Conservation (phyloP, 2,329 filamentous ascomycete genomes). For the Ascochyta pisi region DNA sequence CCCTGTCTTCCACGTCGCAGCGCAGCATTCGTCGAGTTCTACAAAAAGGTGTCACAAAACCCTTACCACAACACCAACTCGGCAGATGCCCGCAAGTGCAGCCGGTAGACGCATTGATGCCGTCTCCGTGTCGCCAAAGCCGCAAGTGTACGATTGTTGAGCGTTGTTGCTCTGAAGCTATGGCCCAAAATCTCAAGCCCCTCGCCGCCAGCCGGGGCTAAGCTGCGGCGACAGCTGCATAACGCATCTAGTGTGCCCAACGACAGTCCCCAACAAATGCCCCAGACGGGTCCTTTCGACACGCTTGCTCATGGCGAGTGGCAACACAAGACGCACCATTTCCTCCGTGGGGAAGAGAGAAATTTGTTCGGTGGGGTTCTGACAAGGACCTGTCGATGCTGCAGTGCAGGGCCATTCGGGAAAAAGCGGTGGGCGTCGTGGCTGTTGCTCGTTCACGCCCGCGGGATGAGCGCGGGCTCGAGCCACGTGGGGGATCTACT, state of each 20-base stretch:
- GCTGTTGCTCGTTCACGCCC: constrained; percentile 13
- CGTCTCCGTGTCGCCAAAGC: constrained; percentile 4
- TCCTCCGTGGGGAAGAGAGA: constrained; percentile 7
- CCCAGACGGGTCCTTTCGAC: constrained; percentile 22
- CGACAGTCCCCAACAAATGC: constrained; percentile 31
- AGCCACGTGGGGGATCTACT: constrained; percentile 21
- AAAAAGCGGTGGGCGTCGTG: constrained; percentile 14
- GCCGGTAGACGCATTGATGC: not conserved
- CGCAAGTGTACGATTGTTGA: constrained; percentile 42
- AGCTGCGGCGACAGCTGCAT: constrained; percentile 20
- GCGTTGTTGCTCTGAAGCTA: constrained; percentile 23
- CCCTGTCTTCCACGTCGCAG: constrained; percentile 17
- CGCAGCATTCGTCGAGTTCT: constrained; percentile 11
- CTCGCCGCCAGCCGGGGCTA: constrained; percentile 26
- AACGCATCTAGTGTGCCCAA: constrained; percentile 21
- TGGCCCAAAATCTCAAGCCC: constrained; percentile 30
- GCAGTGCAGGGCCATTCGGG: constrained; percentile 6
- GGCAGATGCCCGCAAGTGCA: not conserved
- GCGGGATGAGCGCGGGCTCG: constrained; percentile 13
- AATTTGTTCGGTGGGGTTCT: not conserved
- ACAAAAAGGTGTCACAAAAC: not conserved
- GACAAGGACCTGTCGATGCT: not conserved
- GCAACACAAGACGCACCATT: constrained; percentile 21
- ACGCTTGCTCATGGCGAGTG: constrained; percentile 22
- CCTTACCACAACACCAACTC: not conserved